Evolutionary conservation across 106 monocot genomes (phyloP).

Genomic region (Narthecium ossifragum): DNA sequence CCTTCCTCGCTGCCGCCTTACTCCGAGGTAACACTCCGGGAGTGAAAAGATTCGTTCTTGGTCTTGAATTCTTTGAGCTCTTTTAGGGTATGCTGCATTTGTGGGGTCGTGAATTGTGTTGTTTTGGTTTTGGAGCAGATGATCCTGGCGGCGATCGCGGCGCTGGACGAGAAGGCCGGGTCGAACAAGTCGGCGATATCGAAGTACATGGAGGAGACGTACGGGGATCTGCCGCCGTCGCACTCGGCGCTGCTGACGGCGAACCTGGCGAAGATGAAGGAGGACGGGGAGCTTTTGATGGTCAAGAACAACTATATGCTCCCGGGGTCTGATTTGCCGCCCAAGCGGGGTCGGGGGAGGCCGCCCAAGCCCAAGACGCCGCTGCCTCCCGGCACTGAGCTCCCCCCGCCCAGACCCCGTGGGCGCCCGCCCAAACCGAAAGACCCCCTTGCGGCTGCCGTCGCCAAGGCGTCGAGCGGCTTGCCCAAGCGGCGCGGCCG

Average conservation of each 20-base stretch:
- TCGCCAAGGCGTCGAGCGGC: conserved; percentile 1
- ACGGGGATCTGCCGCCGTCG: conserved; percentile 12
- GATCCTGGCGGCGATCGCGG: conserved; percentile 38
- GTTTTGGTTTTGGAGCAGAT: conserved; percentile 28
- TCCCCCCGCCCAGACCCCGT: conserved; percentile 2
- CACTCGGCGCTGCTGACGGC: conserved; percentile 3
- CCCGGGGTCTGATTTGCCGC: conserved; percentile 1
- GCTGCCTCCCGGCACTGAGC: neutral
- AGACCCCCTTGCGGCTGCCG: neutral
- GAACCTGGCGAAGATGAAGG: conserved; percentile 13
- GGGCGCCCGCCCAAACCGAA: conserved; percentile 11
- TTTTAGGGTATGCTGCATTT: neutral
- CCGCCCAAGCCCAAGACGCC: conserved; percentile 17
- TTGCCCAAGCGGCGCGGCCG: conserved; percentile 12
- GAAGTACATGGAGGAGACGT: conserved; percentile 15
- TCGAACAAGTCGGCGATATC: conserved; percentile 21
- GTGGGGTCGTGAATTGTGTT: too few relatives aligned
- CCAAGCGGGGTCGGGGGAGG: conserved; percentile 16
- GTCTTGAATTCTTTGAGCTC: neutral
- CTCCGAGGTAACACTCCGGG: conserved; percentile 20
- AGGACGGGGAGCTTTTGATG: conserved; percentile 8
- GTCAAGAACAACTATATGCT: conserved; percentile 14
- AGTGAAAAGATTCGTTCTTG: neutral
- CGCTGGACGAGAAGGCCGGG: conserved; percentile 11
- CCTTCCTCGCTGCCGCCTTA: conserved; percentile 26